Evolutionary conservation across 2,329 filamentous ascomycete species (phyloP).

Genomic region (Colletotrichum sp.): DNA sequence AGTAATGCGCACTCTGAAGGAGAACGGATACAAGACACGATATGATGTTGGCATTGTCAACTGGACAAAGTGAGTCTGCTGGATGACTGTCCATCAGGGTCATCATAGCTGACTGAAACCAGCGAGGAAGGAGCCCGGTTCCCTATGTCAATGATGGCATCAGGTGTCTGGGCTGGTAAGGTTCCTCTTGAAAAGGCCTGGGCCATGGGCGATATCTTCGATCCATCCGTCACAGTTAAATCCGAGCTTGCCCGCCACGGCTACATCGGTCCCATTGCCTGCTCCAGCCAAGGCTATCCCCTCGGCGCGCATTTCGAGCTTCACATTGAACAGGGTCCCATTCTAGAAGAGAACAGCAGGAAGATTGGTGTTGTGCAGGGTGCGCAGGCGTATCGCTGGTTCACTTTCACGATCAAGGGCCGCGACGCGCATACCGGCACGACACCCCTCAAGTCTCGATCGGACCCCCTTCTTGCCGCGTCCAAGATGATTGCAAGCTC

Average conservation of each 20-base stretch:
- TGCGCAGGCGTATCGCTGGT: conserved; percentile 79
- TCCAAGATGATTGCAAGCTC: conserved; percentile 71
- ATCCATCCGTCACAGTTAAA: conserved; percentile 41
- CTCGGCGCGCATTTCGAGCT: conserved; percentile 82
- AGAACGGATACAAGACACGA: conserved; percentile 71
- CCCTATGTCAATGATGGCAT: conserved; percentile 75
- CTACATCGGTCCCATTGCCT: conserved; percentile 62
- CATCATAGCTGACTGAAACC: not conserved
- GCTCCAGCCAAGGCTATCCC: conserved; percentile 37
- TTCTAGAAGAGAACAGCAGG: conserved; percentile 68
- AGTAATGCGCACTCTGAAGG: conserved; percentile 70
- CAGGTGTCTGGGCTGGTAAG: conserved; percentile 77
- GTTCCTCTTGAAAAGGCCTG: conserved; percentile 67
- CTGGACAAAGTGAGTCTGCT: conserved; percentile 68
- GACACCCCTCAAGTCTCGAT: conserved; percentile 69
- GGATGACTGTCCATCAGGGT: too few relatives aligned
- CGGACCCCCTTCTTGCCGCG: conserved; percentile 72
- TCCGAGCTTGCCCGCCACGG: conserved; percentile 71
- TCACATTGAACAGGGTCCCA: conserved; percentile 84
- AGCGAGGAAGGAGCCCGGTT: conserved; percentile 85
- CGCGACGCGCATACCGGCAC: conserved; percentile 78
- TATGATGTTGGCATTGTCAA: conserved; percentile 78
- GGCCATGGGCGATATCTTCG: conserved; percentile 46
- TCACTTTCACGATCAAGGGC: conserved; percentile 69
- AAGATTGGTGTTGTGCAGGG: conserved; percentile 75